Percentiles rank a stretch among this genome's conserved stretches.
These are phyloP conservation scores for Omphalotus guepiniiformis DNA, from an alignment of 768 basidiomycete species.

Conservation along the genomic window DNA sequence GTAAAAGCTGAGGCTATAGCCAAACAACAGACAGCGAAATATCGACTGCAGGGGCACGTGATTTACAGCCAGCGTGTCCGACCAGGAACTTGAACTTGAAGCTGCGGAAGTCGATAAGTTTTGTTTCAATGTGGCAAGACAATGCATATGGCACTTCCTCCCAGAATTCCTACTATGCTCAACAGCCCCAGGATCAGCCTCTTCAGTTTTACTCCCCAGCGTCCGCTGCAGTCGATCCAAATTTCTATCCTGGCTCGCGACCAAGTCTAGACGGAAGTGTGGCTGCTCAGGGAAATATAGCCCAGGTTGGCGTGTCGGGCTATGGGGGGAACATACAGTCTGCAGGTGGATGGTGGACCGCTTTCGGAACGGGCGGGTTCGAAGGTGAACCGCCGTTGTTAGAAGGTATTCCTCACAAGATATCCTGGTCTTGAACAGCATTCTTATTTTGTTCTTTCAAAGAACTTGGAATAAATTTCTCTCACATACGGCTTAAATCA, in stretches of 20 bases:
- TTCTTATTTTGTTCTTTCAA: conserved; percentile 4
- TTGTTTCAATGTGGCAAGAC: conserved; percentile 78
- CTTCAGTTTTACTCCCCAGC: conserved; percentile 81
- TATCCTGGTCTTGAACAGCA: conserved; percentile 1
- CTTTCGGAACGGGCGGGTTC: conserved; percentile 92
- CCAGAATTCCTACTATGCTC: conserved; percentile 55
- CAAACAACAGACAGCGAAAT: conserved; percentile 25
- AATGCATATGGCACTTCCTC: conserved; percentile 56
- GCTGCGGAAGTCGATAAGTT: too few relatives aligned
- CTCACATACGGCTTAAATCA: conserved; percentile 91
- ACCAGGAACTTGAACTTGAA: conserved; percentile 6
- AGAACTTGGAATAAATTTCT: conserved; percentile 98
- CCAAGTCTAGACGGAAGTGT: conserved; percentile 76
- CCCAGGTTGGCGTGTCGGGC: conserved; percentile 37
- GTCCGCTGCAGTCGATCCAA: conserved; percentile 46
- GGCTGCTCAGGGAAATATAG: conserved; percentile 46
- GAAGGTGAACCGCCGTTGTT: conserved; percentile 95
- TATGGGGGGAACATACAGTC: conserved; percentile 75
- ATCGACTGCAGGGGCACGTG: conserved; percentile 31
- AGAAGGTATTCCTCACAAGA: conserved; percentile 60
- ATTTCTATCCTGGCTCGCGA: conserved; percentile 67
- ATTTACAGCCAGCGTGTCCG: conserved; percentile 16
- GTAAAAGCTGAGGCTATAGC: background rate
- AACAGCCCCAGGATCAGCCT: conserved; percentile 47
- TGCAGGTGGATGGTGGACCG: conserved; percentile 86